A percentile compares a stretch with the other conserved stretches of the same genome.
Evolutionary conservation across 2,329 filamentous ascomycete genomes (phyloP).

Genomic region (Alternaria dauci): DNA sequence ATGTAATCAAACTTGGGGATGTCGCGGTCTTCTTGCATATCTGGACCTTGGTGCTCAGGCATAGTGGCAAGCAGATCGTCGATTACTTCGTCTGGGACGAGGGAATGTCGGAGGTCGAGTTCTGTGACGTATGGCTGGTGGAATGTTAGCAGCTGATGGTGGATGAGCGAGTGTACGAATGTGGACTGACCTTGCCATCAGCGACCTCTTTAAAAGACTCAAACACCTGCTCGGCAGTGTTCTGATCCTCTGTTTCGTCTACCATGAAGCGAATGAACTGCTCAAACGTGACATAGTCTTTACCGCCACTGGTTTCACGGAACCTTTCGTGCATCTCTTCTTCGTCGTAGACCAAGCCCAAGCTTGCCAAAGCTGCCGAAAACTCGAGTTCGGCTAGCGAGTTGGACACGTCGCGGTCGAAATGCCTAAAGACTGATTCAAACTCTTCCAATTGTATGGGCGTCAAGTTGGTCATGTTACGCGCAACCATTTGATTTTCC

Average conservation of each 20-base stretch:
- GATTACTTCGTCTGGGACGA: slow-evolving; percentile 97
- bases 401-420: slow-evolving; percentile 92
- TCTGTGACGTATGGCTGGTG: slow-evolving; percentile 89
- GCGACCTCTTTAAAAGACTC: slow-evolving; percentile 97
- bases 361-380: slow-evolving; percentile 90
- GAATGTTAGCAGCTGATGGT: slow-evolving; percentile 16
- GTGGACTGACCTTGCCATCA: slow-evolving; percentile 77
- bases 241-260: slow-evolving; percentile 97
- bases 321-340: slow-evolving; percentile 98
- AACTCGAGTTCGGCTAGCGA: slow-evolving; percentile 93
- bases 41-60: slow-evolving; percentile 82
- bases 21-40: slow-evolving; percentile 84
- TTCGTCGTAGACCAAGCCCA: slow-evolving; percentile 95
- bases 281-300: slow-evolving; percentile 89
- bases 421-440: slow-evolving; percentile 97
- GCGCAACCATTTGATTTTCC: slow-evolving; percentile 97
- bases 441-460: slow-evolving; percentile 99
- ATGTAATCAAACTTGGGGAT: slow-evolving; percentile 95
- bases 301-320: slow-evolving; percentile 80
- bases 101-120: slow-evolving; percentile 90
- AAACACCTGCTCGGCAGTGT: slow-evolving; percentile 97
- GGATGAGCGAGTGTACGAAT: neutral
- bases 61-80: slow-evolving; percentile 89
- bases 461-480: slow-evolving; percentile 98
- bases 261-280: slow-evolving; percentile 99